These are phyloP conservation scores for Penicillium sp. DNA, from an alignment of 2,329 filamentous ascomycete genomes.

Conservation along the genomic window DNA sequence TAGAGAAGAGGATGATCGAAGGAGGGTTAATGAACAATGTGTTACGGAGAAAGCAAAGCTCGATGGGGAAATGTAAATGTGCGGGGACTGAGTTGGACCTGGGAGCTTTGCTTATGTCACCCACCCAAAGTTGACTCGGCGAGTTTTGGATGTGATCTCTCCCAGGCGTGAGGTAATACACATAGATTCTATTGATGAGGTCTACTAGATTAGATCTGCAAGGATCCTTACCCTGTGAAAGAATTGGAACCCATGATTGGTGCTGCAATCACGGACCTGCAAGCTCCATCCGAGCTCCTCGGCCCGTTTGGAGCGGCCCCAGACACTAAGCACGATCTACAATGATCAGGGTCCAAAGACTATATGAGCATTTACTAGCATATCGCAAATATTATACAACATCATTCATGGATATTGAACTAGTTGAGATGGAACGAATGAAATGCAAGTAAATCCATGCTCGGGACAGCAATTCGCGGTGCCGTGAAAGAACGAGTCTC, in stretches of 20 bases:
- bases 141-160: background rate
- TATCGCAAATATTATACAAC: background rate
- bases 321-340: background rate
- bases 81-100: constrained; percentile 10
- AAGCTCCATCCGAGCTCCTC: constrained; percentile 7
- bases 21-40: background rate
- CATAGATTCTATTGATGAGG: background rate
- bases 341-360: background rate
- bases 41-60: constrained; percentile 1
- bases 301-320: constrained; percentile 1
- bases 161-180: background rate
- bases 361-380: background rate
- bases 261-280: constrained; percentile 5
- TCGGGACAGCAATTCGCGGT: constrained; percentile 11
- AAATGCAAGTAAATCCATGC: constrained; percentile 16
- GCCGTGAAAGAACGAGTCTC: constrained; percentile 6
- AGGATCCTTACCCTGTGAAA: background rate
- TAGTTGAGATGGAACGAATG: constrained; percentile 8
- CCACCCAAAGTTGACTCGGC: background rate
- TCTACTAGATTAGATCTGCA: background rate
- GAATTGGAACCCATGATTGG: constrained; percentile 9
- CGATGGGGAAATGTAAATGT: constrained; percentile 9
- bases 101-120: constrained; percentile 23
- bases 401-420: background rate
- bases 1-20: background rate